These are phyloP conservation scores for Camelina laxa DNA, from an alignment of 345 rosid genomes.

Conservation along the genomic window DNA sequence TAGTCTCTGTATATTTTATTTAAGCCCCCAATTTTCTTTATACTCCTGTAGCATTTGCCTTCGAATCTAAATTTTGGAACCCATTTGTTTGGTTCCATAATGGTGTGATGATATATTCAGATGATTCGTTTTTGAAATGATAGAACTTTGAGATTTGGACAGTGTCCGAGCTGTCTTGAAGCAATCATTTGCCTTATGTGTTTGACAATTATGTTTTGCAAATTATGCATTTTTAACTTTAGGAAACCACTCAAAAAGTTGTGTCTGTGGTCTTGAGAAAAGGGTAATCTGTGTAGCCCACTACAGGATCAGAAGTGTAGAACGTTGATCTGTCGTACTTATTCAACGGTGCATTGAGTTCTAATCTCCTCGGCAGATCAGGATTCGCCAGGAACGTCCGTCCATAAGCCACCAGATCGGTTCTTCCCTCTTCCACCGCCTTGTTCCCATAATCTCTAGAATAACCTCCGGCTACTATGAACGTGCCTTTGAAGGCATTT, in stretches of 20 bases:
- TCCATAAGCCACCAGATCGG: slow-evolving; percentile 65
- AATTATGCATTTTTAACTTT: not conserved
- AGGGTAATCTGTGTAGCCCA: slow-evolving; percentile 74
- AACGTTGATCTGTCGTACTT: slow-evolving; percentile 54
- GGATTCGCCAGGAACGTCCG: slow-evolving; percentile 70
- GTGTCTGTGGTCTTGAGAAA: slow-evolving; percentile 45
- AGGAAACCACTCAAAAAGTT: not conserved
- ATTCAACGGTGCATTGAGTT: slow-evolving; percentile 60
- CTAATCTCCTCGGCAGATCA: slow-evolving; percentile 63
- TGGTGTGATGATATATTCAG: not conserved
- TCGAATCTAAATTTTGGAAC: not conserved
- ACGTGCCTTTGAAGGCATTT: slow-evolving; percentile 64
- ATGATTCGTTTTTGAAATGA: not conserved
- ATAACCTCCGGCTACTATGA: slow-evolving; percentile 68
- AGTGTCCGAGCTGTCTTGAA: not conserved
- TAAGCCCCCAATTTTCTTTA: not conserved
- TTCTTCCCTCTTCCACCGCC: slow-evolving; percentile 50
- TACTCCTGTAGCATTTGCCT: not conserved
- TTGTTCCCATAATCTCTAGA: slow-evolving; percentile 54
- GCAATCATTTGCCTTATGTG: not conserved
- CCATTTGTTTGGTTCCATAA: not conserved
- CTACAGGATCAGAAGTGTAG: slow-evolving; percentile 52
- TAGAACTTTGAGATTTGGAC: not conserved
- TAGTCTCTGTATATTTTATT: not conserved
- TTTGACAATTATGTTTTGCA: not conserved